phyloP scores from a whole-genome alignment of 257 asterid species.

The Oldenlandia corymbosa region DNA sequence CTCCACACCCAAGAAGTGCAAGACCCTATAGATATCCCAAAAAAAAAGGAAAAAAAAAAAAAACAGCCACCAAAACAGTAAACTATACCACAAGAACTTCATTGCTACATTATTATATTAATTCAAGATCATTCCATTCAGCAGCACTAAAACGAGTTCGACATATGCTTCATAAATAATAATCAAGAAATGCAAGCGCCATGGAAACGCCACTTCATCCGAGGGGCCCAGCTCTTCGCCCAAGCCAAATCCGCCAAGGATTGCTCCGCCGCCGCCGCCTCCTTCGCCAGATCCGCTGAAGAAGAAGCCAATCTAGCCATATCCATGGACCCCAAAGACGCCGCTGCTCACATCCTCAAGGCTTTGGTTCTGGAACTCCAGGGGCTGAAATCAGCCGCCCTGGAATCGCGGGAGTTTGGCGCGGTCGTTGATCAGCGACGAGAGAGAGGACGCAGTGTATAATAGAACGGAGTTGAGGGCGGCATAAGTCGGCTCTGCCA shows the following conservation, averaged over 20 bases:
- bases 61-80: too few relatives aligned
- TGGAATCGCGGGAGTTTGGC: conserved; percentile 50
- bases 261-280: conserved; percentile 13
- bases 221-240: conserved; percentile 62
- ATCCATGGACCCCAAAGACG: conserved; percentile 50
- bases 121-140: too few relatives aligned
- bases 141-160: too few relatives aligned
- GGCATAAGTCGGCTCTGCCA: conserved; percentile 26
- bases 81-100: too few relatives aligned
- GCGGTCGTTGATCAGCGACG: conserved; percentile 41
- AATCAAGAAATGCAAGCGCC: too few relatives aligned
- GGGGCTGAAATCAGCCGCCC: conserved; percentile 57
- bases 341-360: conserved; percentile 62
- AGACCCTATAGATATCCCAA: too few relatives aligned
- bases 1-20: too few relatives aligned
- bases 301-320: conserved; percentile 57
- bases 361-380: conserved; percentile 59
- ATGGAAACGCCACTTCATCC: conserved; percentile 69
- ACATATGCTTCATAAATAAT: too few relatives aligned
- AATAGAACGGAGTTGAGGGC: conserved; percentile 61
- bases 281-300: conserved; percentile 41
- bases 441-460: conserved; percentile 58
- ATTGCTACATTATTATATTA: too few relatives aligned
- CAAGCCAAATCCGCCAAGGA: conserved; percentile 42
- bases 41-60: too few relatives aligned